Evolutionary conservation across 208 protist genomes (phyloP).

Genomic region (Porcisia deanei): DNA sequence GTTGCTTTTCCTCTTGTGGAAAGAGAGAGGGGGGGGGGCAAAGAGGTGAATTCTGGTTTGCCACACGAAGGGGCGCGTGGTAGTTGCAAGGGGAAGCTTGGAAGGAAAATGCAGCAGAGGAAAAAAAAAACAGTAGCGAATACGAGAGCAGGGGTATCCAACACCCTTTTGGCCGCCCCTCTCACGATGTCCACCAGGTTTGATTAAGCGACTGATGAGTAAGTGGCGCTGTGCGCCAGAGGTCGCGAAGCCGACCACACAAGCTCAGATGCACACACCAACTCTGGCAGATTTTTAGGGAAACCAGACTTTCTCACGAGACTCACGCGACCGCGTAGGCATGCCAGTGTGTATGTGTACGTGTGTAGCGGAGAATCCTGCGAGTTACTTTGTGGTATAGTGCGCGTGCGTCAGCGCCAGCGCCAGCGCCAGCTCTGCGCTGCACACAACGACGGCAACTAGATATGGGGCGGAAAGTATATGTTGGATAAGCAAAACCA

Average conservation of each 20-base stretch:
- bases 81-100: not conserved
- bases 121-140: not conserved
- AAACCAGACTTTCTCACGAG: not conserved
- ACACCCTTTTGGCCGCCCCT: not conserved
- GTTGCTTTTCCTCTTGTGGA: not conserved
- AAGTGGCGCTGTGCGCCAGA: not conserved
- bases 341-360: not conserved
- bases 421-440: not conserved
- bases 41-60: not conserved
- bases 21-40: too few relatives aligned
- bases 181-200: not conserved
- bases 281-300: not conserved
- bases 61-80: not conserved
- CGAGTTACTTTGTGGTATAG: not conserved
- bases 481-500: too few relatives aligned
- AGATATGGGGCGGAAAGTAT: not conserved
- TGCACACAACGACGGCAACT: not conserved
- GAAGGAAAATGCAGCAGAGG: not conserved
- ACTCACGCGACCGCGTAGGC: not conserved
- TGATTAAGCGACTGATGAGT: not conserved
- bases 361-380: not conserved
- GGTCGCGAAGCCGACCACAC: not conserved
- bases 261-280: not conserved
- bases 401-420: not conserved
- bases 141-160: not conserved